Base-by-base conservation (phyloP, 192 early-diverging fungal species). In the Mortierella antarctica region DNA sequence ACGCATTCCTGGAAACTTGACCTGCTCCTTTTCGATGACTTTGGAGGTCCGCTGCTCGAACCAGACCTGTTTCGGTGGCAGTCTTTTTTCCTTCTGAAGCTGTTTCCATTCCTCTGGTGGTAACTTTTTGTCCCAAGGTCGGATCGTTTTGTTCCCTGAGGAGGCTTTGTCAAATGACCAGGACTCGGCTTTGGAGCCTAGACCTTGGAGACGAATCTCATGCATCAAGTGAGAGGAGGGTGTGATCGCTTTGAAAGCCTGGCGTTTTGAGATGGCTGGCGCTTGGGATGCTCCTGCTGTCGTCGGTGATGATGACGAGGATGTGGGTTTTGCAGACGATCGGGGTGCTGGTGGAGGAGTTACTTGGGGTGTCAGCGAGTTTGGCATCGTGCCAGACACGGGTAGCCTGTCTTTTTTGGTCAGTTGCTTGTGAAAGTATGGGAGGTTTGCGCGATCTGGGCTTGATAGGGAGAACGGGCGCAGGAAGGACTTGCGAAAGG, bases 91-190 rank as follows among this genome's bases (percentile, higher is more conserved):
- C 54, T 65, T 64, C 49, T 76, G 66, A 4, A 63, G 39, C 12
- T 76, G 44, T 40, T 76, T 68, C 58, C 58, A 76, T 47, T 68
- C 66, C 15, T 69, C 74, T 1, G 66, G 66, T 4, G 50, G 14
- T 15, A 76, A 48, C 17, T 69, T 76, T 42, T 76, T 76, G 50
- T 78, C 74, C 74, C 74, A 78, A 11, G 74, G 74, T n/a, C 74
- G 74, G 31, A 78, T 65, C 2, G 74, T 78, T 21, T 78, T 78
- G 45, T 78, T 78, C 7, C 67, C 68, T 4, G 67, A 62, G 40
- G 6, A 45, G 20, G 74, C 51, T 15, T 78, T 78, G 57, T 79
- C 76, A 62, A 79, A 79, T 13, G 62, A 66, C 76, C 76, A 79
- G 4, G 23, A 31, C 52, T 79, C 76, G 23, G 76, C 62, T 1